Conservation (phyloP, 202 grass and related monocot genomes). For the Brachypodium distachyon region DNA sequence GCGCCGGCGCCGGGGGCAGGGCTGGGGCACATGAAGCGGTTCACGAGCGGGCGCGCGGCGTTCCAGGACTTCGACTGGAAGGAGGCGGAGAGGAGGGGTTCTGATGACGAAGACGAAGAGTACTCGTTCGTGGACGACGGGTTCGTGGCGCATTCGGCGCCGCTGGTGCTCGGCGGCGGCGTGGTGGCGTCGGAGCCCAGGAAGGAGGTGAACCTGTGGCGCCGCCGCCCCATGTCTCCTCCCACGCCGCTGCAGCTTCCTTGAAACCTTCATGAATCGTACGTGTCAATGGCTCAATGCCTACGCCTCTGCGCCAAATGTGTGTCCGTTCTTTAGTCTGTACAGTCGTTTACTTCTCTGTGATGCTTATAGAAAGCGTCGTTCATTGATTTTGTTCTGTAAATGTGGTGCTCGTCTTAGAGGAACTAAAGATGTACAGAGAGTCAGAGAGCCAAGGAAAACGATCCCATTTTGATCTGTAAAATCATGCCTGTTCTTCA, state of each 20-base stretch:
- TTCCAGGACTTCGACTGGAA: slow-evolving; percentile 79
- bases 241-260: slow-evolving; percentile 42
- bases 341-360: not conserved
- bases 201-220: slow-evolving; percentile 99
- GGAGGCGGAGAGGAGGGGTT: slow-evolving; percentile 9
- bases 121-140: slow-evolving; percentile 24
- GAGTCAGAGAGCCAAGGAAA: too few species aligned
- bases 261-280: slow-evolving; percentile 20
- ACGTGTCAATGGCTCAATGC: too few species aligned
- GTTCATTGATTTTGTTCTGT: not conserved
- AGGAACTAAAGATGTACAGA: too few species aligned
- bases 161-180: slow-evolving; percentile 56
- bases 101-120: not conserved
- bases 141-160: slow-evolving; percentile 65
- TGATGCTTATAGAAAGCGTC: not conserved
- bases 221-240: slow-evolving; percentile 55
- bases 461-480: too few species aligned
- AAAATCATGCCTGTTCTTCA: too few species aligned
- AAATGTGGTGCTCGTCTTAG: not conserved
- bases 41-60: slow-evolving; percentile 58
- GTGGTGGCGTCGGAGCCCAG: slow-evolving; percentile 37
- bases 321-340: not conserved
- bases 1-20: not conserved
- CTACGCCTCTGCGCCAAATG: not conserved
- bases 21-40: slow-evolving; percentile 81